Evolutionary conservation across 176 grass and related monocot genomes (phyloP), one percentile per base, ranked within the genome.

Genomic region (Cenchrus purpureus): DNA sequence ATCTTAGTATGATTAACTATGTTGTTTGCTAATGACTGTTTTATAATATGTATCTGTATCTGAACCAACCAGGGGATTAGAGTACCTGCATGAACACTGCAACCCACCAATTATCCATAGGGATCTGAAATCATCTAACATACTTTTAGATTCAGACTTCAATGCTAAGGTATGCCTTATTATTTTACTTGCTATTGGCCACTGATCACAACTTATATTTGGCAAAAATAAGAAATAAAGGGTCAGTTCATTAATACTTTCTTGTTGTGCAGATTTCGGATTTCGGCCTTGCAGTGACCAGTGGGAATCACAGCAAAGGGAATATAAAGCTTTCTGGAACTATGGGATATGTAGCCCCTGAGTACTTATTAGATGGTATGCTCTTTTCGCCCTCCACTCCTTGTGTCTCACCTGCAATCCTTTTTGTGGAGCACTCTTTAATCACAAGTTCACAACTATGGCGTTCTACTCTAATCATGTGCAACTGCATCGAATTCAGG

Each of bases 51-150:
- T 61, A 46, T 89, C 43, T 71, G 68, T 70, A 29, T 85, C 65
- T 86, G 80, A 83, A 89, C 31, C 83, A 73, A 82, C 48, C 84
- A 99, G 97, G 93, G 97, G 97, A 85, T 77, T 99, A 76, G 97
- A 97, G 82, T 97, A 97, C 84, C 89, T 99, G 77, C 97, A 99
- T 63, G 97, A 99, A 60, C 86, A 97, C 83, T 99, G 94, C 82
- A 89, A 60, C 29, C 94, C 97, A 45, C 91, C 91, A 45, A 73
- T 96, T 43, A 95, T 99, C 79, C 97, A 99, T 84, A 99, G 97
- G 91, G 94, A 99, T 89, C 75, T 99, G 58, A 99, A 99, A 68
- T 96, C 88, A 42, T 94, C 94, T 60, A 99, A 99, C 80, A 97
- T 99, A 89, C 97, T 99, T 91, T 87, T 99, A 51, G 92, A 97